These are phyloP conservation scores for Umbelopsis ramanniana DNA, from an alignment of 192 early-diverging fungal genomes.

Conservation along the genomic window DNA sequence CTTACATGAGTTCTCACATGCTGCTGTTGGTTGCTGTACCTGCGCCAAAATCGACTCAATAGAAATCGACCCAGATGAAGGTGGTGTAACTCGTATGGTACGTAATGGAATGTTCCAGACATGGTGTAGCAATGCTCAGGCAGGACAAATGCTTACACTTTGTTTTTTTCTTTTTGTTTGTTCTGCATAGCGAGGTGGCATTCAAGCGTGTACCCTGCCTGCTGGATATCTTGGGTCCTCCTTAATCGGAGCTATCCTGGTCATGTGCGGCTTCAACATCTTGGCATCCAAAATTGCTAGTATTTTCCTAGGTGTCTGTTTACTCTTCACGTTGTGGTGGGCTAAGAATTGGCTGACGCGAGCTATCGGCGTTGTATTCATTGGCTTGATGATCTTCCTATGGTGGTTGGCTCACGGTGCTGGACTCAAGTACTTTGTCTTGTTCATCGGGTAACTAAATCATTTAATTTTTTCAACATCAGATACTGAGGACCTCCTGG, in stretches of 20 bases:
- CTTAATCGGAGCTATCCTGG: conserved; percentile 88
- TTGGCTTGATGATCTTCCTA: conserved; percentile 77
- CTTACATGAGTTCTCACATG: conserved; percentile 96
- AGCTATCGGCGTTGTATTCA: conserved; percentile 79
- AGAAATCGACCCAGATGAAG: conserved; percentile 90
- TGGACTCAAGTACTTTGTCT: conserved; percentile 87
- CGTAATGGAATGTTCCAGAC: conserved; percentile 9
- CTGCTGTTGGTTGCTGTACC: conserved; percentile 83
- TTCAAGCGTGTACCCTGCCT: conserved; percentile 79
- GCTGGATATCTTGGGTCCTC: conserved; percentile 92
- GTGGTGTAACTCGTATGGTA: conserved; percentile 84
- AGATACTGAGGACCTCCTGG: background rate
- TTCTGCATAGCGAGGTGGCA: conserved; percentile 66
- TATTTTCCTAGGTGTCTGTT: conserved; percentile 81
- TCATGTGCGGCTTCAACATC: conserved; percentile 92
- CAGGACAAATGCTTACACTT: background rate
- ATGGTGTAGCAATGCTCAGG: no score
- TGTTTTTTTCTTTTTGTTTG: background rate
- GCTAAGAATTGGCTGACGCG: conserved; percentile 90
- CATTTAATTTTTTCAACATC: background rate
- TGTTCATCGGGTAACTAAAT: conserved; percentile 84
- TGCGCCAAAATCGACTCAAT: conserved; percentile 89
- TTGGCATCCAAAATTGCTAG: conserved; percentile 86
- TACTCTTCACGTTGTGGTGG: conserved; percentile 86
- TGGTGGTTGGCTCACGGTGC: conserved; percentile 81